phyloP scores from a whole-genome alignment of 257 asterid genomes.

The Plantago ovata region DNA sequence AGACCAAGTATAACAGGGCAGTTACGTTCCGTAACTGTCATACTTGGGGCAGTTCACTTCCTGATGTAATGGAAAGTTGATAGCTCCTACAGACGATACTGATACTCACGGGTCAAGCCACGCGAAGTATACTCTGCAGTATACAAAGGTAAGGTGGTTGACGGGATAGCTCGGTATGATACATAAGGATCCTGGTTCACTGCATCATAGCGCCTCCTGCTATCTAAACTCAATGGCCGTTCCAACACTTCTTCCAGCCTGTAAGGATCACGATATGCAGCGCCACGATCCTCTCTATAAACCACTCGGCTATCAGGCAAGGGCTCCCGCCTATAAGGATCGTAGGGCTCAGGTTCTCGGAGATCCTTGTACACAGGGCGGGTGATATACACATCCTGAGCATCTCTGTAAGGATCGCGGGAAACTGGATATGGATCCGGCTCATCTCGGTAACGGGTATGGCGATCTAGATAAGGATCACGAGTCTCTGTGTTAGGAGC shows the following conservation, averaged over 20 bases:
- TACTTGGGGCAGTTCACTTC: not conserved
- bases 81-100: conserved; percentile 25
- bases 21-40: not conserved
- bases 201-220: conserved; percentile 27
- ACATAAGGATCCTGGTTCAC: conserved; percentile 30
- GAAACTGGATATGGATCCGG: conserved; percentile 20
- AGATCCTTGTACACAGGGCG: conserved; percentile 15
- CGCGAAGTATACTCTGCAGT: conserved; percentile 28
- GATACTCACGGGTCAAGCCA: conserved; percentile 31
- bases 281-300: conserved; percentile 27
- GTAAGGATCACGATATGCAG: conserved; percentile 32
- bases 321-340: conserved; percentile 14
- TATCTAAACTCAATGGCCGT: conserved; percentile 18
- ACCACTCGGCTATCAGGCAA: conserved; percentile 21
- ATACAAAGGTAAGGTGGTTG: conserved; percentile 33
- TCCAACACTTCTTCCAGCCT: conserved; percentile 30
- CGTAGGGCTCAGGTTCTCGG: not conserved
- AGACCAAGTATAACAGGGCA: not conserved
- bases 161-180: conserved; percentile 27
- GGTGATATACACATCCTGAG: conserved; percentile 23
- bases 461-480: conserved; percentile 24
- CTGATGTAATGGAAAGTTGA: not conserved
- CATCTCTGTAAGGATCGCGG: conserved; percentile 34
- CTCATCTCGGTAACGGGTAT: conserved; percentile 22
- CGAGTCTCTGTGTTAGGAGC: conserved; percentile 33